These are phyloP conservation scores for Lolium multiflorum DNA, from an alignment of 176 grass and related monocot genomes.

Conservation along the genomic window DNA sequence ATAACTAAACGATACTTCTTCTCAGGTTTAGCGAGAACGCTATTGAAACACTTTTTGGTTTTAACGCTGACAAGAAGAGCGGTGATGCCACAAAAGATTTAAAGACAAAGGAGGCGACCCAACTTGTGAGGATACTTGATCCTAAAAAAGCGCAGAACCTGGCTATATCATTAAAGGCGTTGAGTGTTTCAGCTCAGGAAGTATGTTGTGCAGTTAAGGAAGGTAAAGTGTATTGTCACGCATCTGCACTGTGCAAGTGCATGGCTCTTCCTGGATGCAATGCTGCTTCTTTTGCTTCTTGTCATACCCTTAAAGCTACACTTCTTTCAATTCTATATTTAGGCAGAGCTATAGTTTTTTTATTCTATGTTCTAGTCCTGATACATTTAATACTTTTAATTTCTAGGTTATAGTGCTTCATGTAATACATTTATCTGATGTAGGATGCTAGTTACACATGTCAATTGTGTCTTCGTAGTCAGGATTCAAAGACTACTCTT, in stretches of 20 bases:
- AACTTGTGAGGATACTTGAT: constrained; percentile 68
- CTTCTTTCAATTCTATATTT: neutral
- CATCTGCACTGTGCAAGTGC: neutral
- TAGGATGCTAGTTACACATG: neutral
- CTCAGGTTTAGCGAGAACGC: constrained; percentile 74
- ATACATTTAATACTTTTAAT: constrained; percentile 27
- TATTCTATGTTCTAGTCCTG: neutral
- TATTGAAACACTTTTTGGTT: constrained; percentile 87
- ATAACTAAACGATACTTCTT: constrained; percentile 33
- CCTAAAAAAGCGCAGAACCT: constrained; percentile 86
- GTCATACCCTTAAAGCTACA: neutral
- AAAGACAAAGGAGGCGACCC: constrained; percentile 39
- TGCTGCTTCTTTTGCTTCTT: constrained; percentile 21
- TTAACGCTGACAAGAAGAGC: constrained; percentile 53
- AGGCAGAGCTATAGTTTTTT: neutral
- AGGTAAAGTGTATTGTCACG: constrained; percentile 55
- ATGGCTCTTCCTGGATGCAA: constrained; percentile 17
- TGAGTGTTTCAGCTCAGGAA: constrained; percentile 68
- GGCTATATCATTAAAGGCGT: constrained; percentile 83
- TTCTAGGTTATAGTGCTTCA: neutral
- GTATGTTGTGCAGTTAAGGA: constrained; percentile 73
- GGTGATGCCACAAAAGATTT: constrained; percentile 52
- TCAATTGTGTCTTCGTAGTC: neutral
- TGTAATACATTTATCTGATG: constrained; percentile 24
- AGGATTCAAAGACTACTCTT: constrained; percentile 4